Evolutionary conservation across 768 basidiomycete species (phyloP), one percentile per base, ranked within the genome.

Genomic region (Chlorophyllum brunneum): DNA sequence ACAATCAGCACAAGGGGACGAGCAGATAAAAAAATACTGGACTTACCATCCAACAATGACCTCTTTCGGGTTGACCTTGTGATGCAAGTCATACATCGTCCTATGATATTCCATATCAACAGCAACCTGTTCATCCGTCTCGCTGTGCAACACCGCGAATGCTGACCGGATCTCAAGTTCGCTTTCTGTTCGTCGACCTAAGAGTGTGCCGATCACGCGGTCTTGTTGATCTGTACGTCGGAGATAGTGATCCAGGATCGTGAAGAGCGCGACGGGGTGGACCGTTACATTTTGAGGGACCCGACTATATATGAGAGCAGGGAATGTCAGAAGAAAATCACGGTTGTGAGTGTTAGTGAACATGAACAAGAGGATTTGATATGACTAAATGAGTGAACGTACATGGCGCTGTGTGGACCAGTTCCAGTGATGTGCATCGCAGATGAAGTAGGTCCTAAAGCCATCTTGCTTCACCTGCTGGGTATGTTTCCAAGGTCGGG

Each of bases 81-180:
- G 81, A 69, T 92, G 83, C 45, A 98, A 76, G 56, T 98, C 94
- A 61, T 89, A 90, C 88, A 98, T 92, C 36, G 85, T 81, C 58
- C 86, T 83, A 65, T 95, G 93, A 70, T 98, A 97, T 45, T 95
- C 93, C 85, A 93, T 92, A 65, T 98, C 95, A 55, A 98, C 89
- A 3, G 92, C 92, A 37, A 95, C 91, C 70, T 93, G 92, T 63
- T 95, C 91, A 64, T 83, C 84, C 24, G 88, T 91, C 72, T 95
- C 92, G 63, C 84, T 88, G 68, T 98, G 94, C 38, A 95, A 79
- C 26, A 98, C 92, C 16, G 92, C 93, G 64, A 97, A 98, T 11
- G 90, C 82, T 44, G 84, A 86, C 51, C 83, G 80, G 56, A 97
- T 83, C 59, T 91, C 86, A 56, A 98, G 72, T 52, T 82, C 76